Conservation (phyloP, 2,329 filamentous ascomycete species). For the Cladosporium oxysporum region DNA sequence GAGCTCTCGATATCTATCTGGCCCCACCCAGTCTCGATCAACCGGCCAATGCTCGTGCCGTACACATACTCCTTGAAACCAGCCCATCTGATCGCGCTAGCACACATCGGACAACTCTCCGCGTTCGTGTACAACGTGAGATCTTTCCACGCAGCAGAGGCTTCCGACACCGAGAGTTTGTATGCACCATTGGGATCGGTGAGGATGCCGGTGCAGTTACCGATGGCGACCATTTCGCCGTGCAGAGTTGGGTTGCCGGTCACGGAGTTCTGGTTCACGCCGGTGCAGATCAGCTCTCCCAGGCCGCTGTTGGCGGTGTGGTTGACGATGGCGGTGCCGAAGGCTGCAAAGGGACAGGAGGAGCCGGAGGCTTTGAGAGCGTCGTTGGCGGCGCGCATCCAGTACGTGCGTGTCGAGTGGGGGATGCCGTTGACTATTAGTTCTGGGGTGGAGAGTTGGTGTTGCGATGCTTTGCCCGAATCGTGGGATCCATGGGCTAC, state of each 20-base stretch:
- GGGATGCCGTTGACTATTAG: conserved; percentile 4
- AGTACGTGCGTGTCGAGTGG: conserved; percentile 36
- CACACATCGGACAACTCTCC: conserved; percentile 61
- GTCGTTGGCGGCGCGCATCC: conserved; percentile 55
- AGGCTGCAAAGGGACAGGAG: conserved; percentile 57
- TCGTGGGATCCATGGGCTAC: neutral
- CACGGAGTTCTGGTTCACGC: conserved; percentile 48
- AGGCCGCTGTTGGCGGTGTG: conserved; percentile 48
- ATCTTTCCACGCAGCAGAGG: conserved; percentile 47
- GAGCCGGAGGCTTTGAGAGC: conserved; percentile 45
- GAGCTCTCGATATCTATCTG: conserved; percentile 51
- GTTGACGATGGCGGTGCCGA: conserved; percentile 54
- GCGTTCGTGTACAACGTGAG: conserved; percentile 60
- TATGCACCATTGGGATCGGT: conserved; percentile 50
- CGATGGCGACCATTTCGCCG: conserved; percentile 58
- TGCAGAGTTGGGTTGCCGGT: conserved; percentile 57
- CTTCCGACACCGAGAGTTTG: conserved; percentile 44
- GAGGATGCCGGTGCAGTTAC: conserved; percentile 54
- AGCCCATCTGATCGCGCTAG: conserved; percentile 57
- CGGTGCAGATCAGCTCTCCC: conserved; percentile 43
- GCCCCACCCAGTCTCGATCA: conserved; percentile 52
- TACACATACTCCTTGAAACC: conserved; percentile 59
- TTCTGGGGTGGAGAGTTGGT: neutral
- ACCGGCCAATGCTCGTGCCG: conserved; percentile 52
- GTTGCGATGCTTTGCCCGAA: neutral